Evolutionary conservation across 176 grass and related monocot genomes (phyloP), one percentile per base, ranked within the genome.

Genomic region (Typha latifolia): DNA sequence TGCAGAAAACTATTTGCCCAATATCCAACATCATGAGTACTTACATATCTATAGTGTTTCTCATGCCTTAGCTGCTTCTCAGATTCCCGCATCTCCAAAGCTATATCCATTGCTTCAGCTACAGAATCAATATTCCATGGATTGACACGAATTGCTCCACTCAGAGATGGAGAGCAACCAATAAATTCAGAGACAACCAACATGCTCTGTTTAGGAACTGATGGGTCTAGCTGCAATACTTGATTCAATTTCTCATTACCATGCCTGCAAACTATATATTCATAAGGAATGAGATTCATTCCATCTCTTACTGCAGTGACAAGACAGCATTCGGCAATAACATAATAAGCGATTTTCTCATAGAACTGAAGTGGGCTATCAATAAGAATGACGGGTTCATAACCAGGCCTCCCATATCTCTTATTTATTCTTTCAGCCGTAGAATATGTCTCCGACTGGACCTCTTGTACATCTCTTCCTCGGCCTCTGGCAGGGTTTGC

Each of bases 101-200:
- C 84, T 16, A 3, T 29, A 50, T 78, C 52, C 78, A 86, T 86
- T 12, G 84, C 78, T 49, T 86, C 84, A 1, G 79, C 76, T 52
- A 86, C 84, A 0, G 84, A 81, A 32, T 86, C 84, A 0, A 86
- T 74, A 62, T 86, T 86, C 84, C 84, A 86, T 8, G 84, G 84
- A 51, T 86, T 86, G 18, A 86, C 84, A 21, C 79, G 74, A 34
- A 86, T 74, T 0, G 84, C 84, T 2, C 84, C 84, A 13, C 84
- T 86, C 4, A 86, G 74, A n/a, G 84, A 86, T 50, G 84, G 84
- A 14, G 84, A 86, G 49, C 84, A 86, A 12, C 84, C 84, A 8
- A 86, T 72, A 62, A 86, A 86, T 69, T 86, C 84, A 12, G 79
- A 82, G 15, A 86, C 61, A 10, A 86, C 84, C 65, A 86, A 21